Evolutionary conservation across 306 rosid genomes (phyloP), one percentile per base, ranked within the genome.

Genomic region (apple (Malus domestica)): DNA sequence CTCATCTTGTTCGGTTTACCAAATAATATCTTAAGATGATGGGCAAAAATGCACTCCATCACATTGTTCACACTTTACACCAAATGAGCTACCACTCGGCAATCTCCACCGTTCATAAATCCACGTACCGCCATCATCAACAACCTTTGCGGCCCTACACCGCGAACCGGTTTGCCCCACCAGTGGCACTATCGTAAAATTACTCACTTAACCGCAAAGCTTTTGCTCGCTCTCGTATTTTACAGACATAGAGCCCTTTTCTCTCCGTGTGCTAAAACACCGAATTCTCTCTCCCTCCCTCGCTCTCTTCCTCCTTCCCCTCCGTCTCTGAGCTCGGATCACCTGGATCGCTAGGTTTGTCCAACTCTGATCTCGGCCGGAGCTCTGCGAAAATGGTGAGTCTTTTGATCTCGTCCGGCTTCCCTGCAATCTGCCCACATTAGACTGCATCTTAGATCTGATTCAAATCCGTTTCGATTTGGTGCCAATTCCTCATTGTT

Each of bases 371-470:
- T 74, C 76, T 78, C 83, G 62, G 78, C 74, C 83, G 62, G 80
- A 86, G 83, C 80, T 78, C 88, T 73, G 64, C 79, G n/a, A 81
- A 84, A 86, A 96, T 96, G 98, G 99, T 93, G 80, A 96, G 89
- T 80, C 80, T 46, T 49, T 58, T 11, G 82, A 79, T 74, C 81
- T 79, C 64, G 33, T 84, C 69, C 60, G 64, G 74, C 74, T 70
- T 25, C 52, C 75, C 30, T 15, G 22, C 71, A 44, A 70, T 68
- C 76, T 58, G 67, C 80, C 59, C 42, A 60, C 63, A 32, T 83
- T 87, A 52, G n/a, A 49, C 15, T 44, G 70, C 72, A 42, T 78
- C 92, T 74, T 84, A 88, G 97, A 96, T 96, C 98, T 87, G 93
- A 70, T 62, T 4, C 84, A 35, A 75, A 22, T 83, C 74, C 51